A percentile compares a stretch with the other conserved stretches of the same genome.
These are phyloP conservation scores for Cyanidioschyzon merolae DNA, from an alignment of 23 red algal species.

Conservation along the genomic window DNA sequence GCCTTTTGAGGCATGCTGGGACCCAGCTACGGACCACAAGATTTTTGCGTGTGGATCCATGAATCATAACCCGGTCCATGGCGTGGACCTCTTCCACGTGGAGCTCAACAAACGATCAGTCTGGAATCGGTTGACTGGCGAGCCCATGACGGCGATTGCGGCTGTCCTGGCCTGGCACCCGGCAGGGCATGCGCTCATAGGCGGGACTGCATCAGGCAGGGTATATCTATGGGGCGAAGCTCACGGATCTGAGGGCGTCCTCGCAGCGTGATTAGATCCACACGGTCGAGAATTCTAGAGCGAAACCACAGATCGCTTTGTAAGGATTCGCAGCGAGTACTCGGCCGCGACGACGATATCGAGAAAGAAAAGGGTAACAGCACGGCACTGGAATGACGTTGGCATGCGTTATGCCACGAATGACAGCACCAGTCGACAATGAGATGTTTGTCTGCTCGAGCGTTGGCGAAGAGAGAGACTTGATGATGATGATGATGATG, in stretches of 20 bases:
- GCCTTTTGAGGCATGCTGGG: not conserved
- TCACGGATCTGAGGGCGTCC: not conserved
- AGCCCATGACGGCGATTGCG: slow-evolving; percentile 10
- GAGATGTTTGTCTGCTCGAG: too few species aligned
- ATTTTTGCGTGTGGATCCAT: slow-evolving; percentile 8
- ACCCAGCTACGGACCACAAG: not conserved
- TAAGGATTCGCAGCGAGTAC: too few species aligned
- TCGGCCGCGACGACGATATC: too few species aligned
- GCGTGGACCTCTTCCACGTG: slow-evolving; percentile 8
- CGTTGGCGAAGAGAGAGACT: too few species aligned
- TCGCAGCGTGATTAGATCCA: too few species aligned
- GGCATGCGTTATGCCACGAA: too few species aligned
- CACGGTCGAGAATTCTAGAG: too few species aligned
- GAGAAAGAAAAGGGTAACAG: too few species aligned
- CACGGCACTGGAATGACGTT: too few species aligned
- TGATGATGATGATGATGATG: too few species aligned
- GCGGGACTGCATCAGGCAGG: not conserved
- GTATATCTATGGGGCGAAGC: slow-evolving; percentile 4
- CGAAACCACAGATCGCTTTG: too few species aligned
- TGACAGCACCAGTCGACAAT: too few species aligned
- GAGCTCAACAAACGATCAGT: not conserved
- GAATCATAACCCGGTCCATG: not conserved
- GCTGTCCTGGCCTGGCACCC: slow-evolving; percentile 15
- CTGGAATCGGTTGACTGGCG: slow-evolving; percentile 4
- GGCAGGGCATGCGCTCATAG: not conserved